These are phyloP conservation scores for Termitomyces sp. DNA, from an alignment of 1,284 basidiomycete species.

Conservation along the genomic window DNA sequence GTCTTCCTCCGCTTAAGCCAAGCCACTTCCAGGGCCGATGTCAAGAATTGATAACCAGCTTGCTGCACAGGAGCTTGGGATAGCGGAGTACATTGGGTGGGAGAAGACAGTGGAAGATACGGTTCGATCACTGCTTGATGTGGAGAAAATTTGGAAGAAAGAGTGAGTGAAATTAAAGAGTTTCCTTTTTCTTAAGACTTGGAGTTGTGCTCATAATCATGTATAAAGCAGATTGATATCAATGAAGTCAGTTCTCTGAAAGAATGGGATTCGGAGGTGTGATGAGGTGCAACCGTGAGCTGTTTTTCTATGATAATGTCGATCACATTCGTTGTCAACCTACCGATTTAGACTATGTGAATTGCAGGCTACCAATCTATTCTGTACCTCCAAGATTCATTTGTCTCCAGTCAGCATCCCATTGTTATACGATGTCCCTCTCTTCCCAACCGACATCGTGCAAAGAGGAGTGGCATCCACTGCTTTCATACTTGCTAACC, in stretches of 20 bases:
- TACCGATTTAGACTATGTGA: not conserved
- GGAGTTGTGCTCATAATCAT: not conserved
- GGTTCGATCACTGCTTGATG: constrained; percentile 19
- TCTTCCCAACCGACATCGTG: constrained; percentile 55
- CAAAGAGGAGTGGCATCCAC: constrained; percentile 52
- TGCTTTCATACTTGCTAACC: constrained; percentile 59
- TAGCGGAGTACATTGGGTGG: constrained; percentile 21
- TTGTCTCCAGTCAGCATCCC: constrained; percentile 65
- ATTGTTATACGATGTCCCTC: constrained; percentile 55
- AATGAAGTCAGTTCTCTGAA: not conserved
- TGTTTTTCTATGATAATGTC: not conserved
- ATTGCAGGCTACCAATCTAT: constrained; percentile 43
- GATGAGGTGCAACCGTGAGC: not conserved
- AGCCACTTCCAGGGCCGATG: constrained; percentile 15
- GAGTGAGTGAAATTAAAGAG: not conserved
- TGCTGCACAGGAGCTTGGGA: constrained; percentile 18
- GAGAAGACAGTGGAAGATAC: constrained; percentile 21
- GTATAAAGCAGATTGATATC: not conserved
- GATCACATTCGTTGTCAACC: not conserved
- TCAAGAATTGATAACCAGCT: constrained; percentile 10
- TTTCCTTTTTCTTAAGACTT: not conserved
- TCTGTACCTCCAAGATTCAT: constrained; percentile 54
- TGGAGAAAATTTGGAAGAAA: constrained; percentile 13
- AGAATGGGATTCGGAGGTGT: not conserved
- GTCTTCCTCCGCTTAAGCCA: constrained; percentile 7